Evolutionary conservation across 1,284 basidiomycete species (phyloP), one percentile per base, ranked within the genome.

Genomic region (Heterobasidion annosum): DNA sequence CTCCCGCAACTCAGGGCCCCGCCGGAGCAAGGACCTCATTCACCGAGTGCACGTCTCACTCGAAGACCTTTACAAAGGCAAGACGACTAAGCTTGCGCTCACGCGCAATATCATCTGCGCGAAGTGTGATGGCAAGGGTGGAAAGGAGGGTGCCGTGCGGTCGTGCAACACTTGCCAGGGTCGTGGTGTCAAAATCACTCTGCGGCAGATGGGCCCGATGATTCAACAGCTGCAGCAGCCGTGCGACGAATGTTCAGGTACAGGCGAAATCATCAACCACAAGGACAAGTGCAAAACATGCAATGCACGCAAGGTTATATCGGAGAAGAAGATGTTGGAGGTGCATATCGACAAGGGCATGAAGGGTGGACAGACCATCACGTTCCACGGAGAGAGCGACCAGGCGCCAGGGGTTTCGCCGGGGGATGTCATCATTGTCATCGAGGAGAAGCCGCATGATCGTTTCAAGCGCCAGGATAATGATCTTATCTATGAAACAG

Each of bases 311-410:
- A 99, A 99, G 79, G 87, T 92, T 56, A 64, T 88, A 49, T 86
- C 91, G 57, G 97, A 99, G 74, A 93, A 97, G 74, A 99, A 99
- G 78, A 88, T 98, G 61, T 77, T 99, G 64, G 97, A 99, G 73
- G 97, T 99, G 32, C 93, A 98, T 69, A 92, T 99, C 79, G 97
- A 99, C 81, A 98, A 96, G 79, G 97, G 97, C 55, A 99, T 99
- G 97, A 93, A 93, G 75, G 88, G 89, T 55, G 97, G 97, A 34
- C 94, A 98, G 73, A 95, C 93, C 19, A 94, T 99, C 70, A 85
- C 83, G 56, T 99, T 99, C 74, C 72, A 80, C 56, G 96, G 97
- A 56, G 97, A 99, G 76, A 94, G 91, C 64, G 97, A 99, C 70
- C 96, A 99, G 71, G 85, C 92, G 6, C 96, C 97, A 5, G 87